phyloP scores from a whole-genome alignment of 345 rosid species.

The Rhodamnia argentea region DNA sequence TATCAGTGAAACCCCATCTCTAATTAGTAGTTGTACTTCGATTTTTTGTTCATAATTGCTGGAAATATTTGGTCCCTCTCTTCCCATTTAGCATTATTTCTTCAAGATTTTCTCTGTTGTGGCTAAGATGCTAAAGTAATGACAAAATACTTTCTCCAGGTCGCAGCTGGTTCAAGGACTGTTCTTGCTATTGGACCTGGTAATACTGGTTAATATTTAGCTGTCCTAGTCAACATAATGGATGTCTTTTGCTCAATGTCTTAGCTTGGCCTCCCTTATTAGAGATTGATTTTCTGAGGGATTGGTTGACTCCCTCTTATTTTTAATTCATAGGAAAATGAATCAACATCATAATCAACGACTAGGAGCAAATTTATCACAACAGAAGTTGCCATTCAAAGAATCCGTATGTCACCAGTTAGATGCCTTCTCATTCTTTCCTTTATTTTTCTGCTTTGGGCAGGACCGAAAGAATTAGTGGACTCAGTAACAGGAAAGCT shows the following conservation, averaged over 20 bases:
- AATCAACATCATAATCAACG: background rate
- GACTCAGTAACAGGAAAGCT: constrained; percentile 67
- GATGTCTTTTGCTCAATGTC: background rate
- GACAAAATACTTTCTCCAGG: constrained; percentile 23
- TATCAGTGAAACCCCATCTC: background rate
- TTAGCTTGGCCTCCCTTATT: background rate
- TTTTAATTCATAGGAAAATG: background rate
- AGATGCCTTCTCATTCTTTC: background rate
- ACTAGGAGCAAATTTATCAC: background rate
- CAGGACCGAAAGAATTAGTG: constrained; percentile 62
- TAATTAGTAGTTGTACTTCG: background rate
- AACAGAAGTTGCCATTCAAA: background rate
- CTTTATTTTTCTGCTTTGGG: background rate
- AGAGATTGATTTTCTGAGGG: background rate
- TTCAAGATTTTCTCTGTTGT: background rate
- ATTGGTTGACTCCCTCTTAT: background rate
- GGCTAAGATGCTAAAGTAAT: background rate
- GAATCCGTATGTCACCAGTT: background rate
- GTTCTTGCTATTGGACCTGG: constrained; percentile 92
- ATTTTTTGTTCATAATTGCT: background rate
- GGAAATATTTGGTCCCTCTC: background rate
- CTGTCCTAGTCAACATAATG: background rate
- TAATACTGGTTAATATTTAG: background rate
- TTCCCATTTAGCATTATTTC: background rate
- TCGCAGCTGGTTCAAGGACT: constrained; percentile 80